These are phyloP conservation scores for Angophora floribunda DNA, from an alignment of 345 rosid genomes.

Conservation along the genomic window DNA sequence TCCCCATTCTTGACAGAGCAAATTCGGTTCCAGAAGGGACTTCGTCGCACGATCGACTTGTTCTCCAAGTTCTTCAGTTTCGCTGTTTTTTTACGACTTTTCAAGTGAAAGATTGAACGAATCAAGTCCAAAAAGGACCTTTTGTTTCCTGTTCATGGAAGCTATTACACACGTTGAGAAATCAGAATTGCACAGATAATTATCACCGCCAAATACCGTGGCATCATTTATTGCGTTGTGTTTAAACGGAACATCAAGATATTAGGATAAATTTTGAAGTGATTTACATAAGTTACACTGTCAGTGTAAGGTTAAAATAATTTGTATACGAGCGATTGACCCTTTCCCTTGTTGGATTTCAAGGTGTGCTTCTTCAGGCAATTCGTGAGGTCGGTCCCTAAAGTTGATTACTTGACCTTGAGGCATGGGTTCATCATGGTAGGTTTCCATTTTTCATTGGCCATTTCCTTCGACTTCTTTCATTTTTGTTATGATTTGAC, in stretches of 20 bases:
- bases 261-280: background rate
- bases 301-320: background rate
- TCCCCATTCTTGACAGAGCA: background rate
- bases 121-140: background rate
- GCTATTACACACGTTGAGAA: background rate
- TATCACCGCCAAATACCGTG: background rate
- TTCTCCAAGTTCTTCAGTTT: background rate
- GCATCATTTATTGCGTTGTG: background rate
- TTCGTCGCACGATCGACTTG: background rate
- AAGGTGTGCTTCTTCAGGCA: slow-evolving; percentile 91
- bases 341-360: background rate
- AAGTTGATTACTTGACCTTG: slow-evolving; percentile 81
- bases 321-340: background rate
- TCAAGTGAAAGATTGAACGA: background rate
- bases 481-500: background rate
- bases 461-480: background rate
- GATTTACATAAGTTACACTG: background rate
- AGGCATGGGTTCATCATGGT: slow-evolving; percentile 95
- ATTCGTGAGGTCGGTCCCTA: slow-evolving; percentile 75
- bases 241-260: background rate
- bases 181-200: background rate
- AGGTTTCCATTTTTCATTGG: background rate
- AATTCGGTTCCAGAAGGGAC: background rate
- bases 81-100: background rate
- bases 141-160: background rate